phyloP scores from a whole-genome alignment of 2,329 filamentous ascomycete species.

The Annulohypoxylon truncatum region DNA sequence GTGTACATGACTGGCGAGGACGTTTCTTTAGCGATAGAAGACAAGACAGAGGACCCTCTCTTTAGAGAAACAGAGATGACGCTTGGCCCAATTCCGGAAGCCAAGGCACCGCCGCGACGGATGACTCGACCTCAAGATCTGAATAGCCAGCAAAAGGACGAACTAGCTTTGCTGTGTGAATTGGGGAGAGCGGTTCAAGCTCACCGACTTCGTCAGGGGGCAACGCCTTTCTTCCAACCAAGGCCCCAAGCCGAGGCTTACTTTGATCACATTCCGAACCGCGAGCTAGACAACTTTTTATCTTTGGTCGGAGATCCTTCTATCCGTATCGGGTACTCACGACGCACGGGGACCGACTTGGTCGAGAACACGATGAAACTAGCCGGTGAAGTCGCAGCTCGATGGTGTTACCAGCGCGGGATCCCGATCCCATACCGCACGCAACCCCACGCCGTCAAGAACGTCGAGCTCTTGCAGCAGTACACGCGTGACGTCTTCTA shows the following conservation, averaged over 20 bases:
- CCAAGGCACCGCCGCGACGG: slow-evolving; percentile 50
- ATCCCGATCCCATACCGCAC: slow-evolving; percentile 71
- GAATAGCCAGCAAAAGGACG: slow-evolving; percentile 55
- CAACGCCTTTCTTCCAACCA: slow-evolving; percentile 61
- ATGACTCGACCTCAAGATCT: slow-evolving; percentile 60
- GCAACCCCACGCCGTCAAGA: slow-evolving; percentile 56
- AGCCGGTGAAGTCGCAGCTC: slow-evolving; percentile 70
- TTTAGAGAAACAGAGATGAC: slow-evolving; percentile 44
- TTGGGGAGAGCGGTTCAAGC: slow-evolving; percentile 61
- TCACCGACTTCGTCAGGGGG: slow-evolving; percentile 59
- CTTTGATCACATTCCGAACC: slow-evolving; percentile 52
- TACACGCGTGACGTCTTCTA: slow-evolving; percentile 55
- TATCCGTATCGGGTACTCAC: slow-evolving; percentile 57
- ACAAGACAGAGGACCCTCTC: slow-evolving; percentile 47
- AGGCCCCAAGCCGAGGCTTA: slow-evolving; percentile 58
- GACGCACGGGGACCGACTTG: slow-evolving; percentile 50
- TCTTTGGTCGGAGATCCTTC: slow-evolving; percentile 61
- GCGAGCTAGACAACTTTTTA: slow-evolving; percentile 45
- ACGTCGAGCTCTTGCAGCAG: slow-evolving; percentile 53
- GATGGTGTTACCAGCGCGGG: slow-evolving; percentile 67
- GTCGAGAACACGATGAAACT: slow-evolving; percentile 68
- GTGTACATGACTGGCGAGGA: slow-evolving; percentile 66
- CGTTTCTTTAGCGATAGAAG: slow-evolving; percentile 58
- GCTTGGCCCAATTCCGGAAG: slow-evolving; percentile 50
- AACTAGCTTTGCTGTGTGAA: slow-evolving; percentile 60